A percentile compares a stretch with the other conserved stretches of the same genome.
phyloP scores from a whole-genome alignment of 164 flowering plant genomes.

The Kalanchoe fedtschenkoi region DNA sequence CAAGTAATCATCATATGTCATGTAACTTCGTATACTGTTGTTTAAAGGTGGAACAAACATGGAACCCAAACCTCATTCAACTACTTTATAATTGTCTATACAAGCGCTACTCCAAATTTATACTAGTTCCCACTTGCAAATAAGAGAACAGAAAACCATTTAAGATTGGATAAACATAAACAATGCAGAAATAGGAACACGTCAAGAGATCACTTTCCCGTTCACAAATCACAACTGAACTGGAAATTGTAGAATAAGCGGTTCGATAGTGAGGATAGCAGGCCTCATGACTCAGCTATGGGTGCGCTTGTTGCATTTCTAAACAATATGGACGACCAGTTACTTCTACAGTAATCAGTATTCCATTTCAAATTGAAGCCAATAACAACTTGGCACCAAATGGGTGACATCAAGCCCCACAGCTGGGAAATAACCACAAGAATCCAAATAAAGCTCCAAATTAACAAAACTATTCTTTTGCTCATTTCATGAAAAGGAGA shows the following conservation, averaged over 20 bases:
- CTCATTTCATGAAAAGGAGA: neutral
- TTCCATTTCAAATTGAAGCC: neutral
- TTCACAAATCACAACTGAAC: neutral
- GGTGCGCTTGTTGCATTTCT: neutral
- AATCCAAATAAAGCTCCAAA: neutral
- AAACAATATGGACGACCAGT: neutral
- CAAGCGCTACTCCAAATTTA: neutral
- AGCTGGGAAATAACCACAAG: neutral
- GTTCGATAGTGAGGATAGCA: neutral
- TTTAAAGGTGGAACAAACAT: neutral
- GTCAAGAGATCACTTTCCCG: neutral
- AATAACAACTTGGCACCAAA: neutral
- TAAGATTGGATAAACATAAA: neutral
- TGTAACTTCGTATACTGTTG: neutral
- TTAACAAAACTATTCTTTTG: neutral
- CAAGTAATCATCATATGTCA: constrained; percentile 6
- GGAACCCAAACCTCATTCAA: neutral
- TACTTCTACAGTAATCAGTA: neutral
- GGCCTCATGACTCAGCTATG: neutral
- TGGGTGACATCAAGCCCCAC: constrained; percentile 1
- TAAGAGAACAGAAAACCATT: neutral
- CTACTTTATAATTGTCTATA: neutral
- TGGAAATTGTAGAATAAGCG: neutral
- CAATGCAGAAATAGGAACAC: neutral
- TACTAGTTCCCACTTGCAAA: neutral